Conservation (phyloP, 2,329 filamentous ascomycete genomes). For the Xylariaceae sp. region DNA sequence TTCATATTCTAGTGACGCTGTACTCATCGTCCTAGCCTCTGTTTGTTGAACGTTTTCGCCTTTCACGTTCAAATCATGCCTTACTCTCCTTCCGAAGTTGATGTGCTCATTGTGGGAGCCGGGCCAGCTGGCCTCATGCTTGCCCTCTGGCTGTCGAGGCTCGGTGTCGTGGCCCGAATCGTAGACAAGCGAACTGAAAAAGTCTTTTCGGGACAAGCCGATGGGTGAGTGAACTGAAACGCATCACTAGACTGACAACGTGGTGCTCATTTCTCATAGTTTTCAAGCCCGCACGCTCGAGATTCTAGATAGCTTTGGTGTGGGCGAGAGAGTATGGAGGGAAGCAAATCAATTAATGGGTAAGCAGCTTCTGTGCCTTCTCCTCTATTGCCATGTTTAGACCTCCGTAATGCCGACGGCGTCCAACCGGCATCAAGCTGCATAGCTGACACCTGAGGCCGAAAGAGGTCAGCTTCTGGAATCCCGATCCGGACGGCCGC, state of each 20-base stretch:
- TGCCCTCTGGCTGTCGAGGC: slow-evolving; percentile 39
- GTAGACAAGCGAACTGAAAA: slow-evolving; percentile 42
- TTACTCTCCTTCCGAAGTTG: slow-evolving; percentile 10
- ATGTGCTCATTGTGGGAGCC: slow-evolving; percentile 39
- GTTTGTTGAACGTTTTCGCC: no score
- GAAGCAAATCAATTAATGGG: slow-evolving; percentile 66
- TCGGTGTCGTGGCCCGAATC: slow-evolving; percentile 39
- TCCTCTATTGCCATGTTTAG: no score
- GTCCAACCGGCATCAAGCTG: neutral
- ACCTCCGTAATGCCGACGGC: neutral
- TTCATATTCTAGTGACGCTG: no score
- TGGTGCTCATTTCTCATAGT: slow-evolving; percentile 11
- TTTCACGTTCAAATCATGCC: neutral
- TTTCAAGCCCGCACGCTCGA: slow-evolving; percentile 65
- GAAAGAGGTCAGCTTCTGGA: slow-evolving; percentile 45
- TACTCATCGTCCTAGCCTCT: no score
- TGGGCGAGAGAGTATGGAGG: slow-evolving; percentile 60
- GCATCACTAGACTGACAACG: neutral
- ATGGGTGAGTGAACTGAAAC: slow-evolving; percentile 30
- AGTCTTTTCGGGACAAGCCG: slow-evolving; percentile 41
- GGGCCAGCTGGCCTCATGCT: slow-evolving; percentile 42
- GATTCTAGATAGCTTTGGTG: slow-evolving; percentile 69
- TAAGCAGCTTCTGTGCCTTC: slow-evolving; percentile 31
- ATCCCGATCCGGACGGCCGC: slow-evolving; percentile 55
- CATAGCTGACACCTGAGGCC: neutral